Base-by-base conservation (phyloP, 345 rosid species). In the Sonneratia alba region DNA sequence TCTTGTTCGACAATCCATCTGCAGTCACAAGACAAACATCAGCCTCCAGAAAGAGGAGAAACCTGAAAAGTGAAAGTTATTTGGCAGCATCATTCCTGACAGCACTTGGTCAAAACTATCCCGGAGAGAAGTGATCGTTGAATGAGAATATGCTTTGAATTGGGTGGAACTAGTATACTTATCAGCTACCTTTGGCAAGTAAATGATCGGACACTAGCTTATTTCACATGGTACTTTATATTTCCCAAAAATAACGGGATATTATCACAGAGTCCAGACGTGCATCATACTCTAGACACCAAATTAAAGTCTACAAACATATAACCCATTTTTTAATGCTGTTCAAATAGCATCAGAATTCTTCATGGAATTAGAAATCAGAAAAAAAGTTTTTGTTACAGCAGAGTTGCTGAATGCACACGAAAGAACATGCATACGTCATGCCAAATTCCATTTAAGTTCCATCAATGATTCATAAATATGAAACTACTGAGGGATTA, bases 1-100 rank as follows among this genome's bases (percentile, higher is more conserved):
- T 71, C 81, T 75, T 75, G 8, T 80, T 61, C 51, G 76, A 72
- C 77, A 79, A 73, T 69, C 70, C 48, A 79, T 81, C 98, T 93
- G 89, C 79, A 74, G 24, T 74, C 47, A 56, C 16, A 57, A 68
- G 36, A 12, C 24, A 19, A 36, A 36, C 22, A 71, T 37, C 22
- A 56, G 51, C 11, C 42, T 61, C 34, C 47, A 15, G 61, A 9
- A 12, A 56, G 11, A 56, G 27, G n/a, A 1, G 34, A 71, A 36
- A 7, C 63, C 36, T 37, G 15, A 53, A 47, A 27, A 27, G 32
- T 27, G 32, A 27, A 1, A 16, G 12, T 36, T 12, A 3, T 34
- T 36, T 7, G 36, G 61, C 24, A 10, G 21, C 27, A 16, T 21
- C 34, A 47, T 37, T 42, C 47, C 42, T 37, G 24, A 6, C 47